A percentile compares a stretch with the other conserved stretches of the same genome.
Conservation (phyloP, 2,329 filamentous ascomycete genomes). For the Cryphonectria japonica region DNA sequence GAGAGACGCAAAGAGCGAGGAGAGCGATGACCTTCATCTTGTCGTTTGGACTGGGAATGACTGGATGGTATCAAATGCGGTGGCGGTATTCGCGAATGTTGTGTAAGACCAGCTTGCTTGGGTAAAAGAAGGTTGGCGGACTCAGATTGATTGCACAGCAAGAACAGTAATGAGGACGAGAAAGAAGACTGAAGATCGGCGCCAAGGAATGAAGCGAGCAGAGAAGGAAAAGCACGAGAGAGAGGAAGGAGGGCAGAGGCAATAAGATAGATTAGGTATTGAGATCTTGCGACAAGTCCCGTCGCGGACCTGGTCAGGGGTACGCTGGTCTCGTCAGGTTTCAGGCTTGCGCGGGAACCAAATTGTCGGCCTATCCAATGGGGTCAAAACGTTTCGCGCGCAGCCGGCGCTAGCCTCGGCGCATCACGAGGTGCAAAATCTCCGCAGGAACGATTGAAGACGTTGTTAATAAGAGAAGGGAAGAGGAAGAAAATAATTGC, state of each 20-base stretch:
- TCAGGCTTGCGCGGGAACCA: constrained; percentile 25
- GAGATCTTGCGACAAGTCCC: constrained; percentile 22
- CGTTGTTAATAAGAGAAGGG: background rate
- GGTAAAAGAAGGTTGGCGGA: background rate
- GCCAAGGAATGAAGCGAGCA: constrained; percentile 9
- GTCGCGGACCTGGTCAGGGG: constrained; percentile 25
- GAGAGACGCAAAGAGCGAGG: constrained; percentile 48
- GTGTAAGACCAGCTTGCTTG: constrained; percentile 17
- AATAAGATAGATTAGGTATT: constrained; percentile 16
- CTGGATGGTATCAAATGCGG: background rate
- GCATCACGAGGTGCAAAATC: background rate
- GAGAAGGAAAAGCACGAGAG: background rate
- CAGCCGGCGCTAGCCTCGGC: background rate
- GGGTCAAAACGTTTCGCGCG: background rate
- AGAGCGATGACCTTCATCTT: constrained; percentile 49
- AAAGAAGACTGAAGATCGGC: background rate
- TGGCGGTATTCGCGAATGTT: background rate
- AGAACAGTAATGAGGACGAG: background rate
- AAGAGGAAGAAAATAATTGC: background rate
- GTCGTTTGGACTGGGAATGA: constrained; percentile 3
- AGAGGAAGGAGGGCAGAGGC: constrained; percentile 4
- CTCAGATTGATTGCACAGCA: constrained; percentile 8
- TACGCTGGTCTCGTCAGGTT: constrained; percentile 21
- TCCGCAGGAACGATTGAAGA: background rate
- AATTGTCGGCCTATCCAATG: constrained; percentile 27